Base-by-base conservation (phyloP, 2,329 filamentous ascomycete species). In the Nemania sp. region DNA sequence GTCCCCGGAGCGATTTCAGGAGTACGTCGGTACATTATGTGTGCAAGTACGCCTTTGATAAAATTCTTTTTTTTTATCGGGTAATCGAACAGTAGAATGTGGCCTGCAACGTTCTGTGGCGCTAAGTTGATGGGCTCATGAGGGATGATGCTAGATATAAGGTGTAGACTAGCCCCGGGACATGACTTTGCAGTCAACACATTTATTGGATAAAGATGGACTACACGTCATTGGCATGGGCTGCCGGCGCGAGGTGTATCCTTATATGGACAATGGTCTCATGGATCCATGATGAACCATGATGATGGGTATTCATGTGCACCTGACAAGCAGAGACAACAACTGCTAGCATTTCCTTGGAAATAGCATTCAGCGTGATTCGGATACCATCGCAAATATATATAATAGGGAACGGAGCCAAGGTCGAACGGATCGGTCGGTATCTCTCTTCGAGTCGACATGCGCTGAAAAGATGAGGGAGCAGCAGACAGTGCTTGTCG, bases 401-500 rank as follows among this genome's bases (percentile, higher is more conserved):
- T 17, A 18, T 29, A 11, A 46, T 15, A 29, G 20, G 13, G 17
- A 32, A 29, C 25, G 25, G 21, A 48, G 15, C 11, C 45, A n/a
- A 48, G 15, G 11, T 15, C 29, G 25, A 34, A 32, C 29, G 12
- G 25, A 34, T 18, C 9, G 12, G 32, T 34, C 45, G 32, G 9
- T 17, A 18, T 25, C 4, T 25, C 45, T 20, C n/a, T 32, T 32
- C 25, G 15, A 12, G 45, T 17, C 45, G 21, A 34, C 15, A 48
- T 48, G 45, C 32, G 45, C 15, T 15, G 21, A 48, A 5, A 29
- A 48, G 21, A 48, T 48, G 45, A 20, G 12, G 11, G 45, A 48
- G 5, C 45, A 32, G 21, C 34, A 49, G 11, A 37, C 18, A 20
- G 18, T 21, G 35, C 25, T 68, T 42, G 55, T 25, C 13, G 45